Conservation (phyloP, 352 stramenopile genomes). For the Pythium vanterpoolii region DNA sequence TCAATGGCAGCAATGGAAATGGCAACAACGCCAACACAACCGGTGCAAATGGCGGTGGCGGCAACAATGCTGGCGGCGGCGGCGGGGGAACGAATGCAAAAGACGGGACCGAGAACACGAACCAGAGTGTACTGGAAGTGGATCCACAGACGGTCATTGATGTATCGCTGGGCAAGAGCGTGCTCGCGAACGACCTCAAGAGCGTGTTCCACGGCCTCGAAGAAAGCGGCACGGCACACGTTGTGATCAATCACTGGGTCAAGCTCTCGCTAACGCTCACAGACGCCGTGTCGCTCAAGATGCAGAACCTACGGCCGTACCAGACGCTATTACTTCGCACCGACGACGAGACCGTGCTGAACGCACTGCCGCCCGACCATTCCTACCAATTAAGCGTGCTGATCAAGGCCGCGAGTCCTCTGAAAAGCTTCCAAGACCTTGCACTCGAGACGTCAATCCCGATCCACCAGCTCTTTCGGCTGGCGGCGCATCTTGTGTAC, state of each 20-base stretch:
- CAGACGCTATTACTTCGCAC: slow-evolving; percentile 75
- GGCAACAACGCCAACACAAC: slow-evolving; percentile 21
- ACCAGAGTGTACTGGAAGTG: slow-evolving; percentile 40
- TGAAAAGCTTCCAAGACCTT: slow-evolving; percentile 86
- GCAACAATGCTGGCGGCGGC: slow-evolving; percentile 21
- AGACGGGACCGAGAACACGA: slow-evolving; percentile 21
- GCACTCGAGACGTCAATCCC: slow-evolving; percentile 70
- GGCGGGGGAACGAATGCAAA: slow-evolving; percentile 8
- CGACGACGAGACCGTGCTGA: slow-evolving; percentile 62
- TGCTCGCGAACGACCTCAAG: slow-evolving; percentile 85
- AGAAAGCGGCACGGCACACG: slow-evolving; percentile 67
- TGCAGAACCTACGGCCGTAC: slow-evolving; percentile 73
- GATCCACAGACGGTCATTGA: slow-evolving; percentile 84
- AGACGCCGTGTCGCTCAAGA: slow-evolving; percentile 53
- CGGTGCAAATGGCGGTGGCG: slow-evolving; percentile 2
- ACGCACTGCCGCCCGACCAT: slow-evolving; percentile 64
- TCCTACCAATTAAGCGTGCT: slow-evolving; percentile 73
- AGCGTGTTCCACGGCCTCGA: slow-evolving; percentile 79
- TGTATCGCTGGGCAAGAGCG: slow-evolving; percentile 67
- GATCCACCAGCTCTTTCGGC: slow-evolving; percentile 79
- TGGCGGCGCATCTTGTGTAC: slow-evolving; percentile 80
- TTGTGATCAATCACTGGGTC: slow-evolving; percentile 85
- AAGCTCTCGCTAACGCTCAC: slow-evolving; percentile 82
- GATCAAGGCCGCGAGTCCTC: slow-evolving; percentile 70
- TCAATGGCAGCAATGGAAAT: slow-evolving; percentile 10